Base-by-base conservation (phyloP, 352 stramenopile species). In the Pythium insidiosum region DNA sequence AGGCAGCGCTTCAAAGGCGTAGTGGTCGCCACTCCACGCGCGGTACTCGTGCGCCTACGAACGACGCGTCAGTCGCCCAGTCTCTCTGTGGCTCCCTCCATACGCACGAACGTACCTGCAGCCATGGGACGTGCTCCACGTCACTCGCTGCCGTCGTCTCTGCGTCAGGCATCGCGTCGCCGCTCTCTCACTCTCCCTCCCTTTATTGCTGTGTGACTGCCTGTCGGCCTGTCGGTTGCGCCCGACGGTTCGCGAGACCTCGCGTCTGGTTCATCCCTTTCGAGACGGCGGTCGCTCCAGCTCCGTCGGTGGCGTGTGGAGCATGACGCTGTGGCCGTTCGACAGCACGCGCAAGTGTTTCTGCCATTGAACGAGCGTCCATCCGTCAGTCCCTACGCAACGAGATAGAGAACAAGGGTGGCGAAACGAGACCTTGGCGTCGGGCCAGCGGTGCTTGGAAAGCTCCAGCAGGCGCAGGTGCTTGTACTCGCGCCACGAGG, bases 291-390 rank as follows among this genome's bases (percentile, higher is more conserved):
- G n/a, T n/a, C n/a, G 36, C 4, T 22, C 21, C 38, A 7, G 11
- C 16, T n/a, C n/a, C n/a, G n/a, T n/a, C n/a, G n/a, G n/a, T n/a
- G n/a, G n/a, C 16, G 38, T 45, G 12, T 47, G 24, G 3, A 88
- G 43, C 55, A 88, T 85, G 55, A 88, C 81, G 46, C 72, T 88
- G 49, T 68, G 85, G n/a, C 75, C 75, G 52, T 88, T 88, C 11
- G 69, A 78, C 21, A 88, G 57, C 36, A 66, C 56, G 2, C 75
- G 72, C 53, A 88, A 56, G 49, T 85, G 72, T 38, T 60, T 75
- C 68, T 84, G 36, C 18, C 28, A 4, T 40, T 12, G 49, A 13
- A 13, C 29, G 44, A 40, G 6, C 30, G 15, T 2, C 5, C 5
- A 23, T 24, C 25, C 12, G 16, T 63, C 48, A 53, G 39, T 41